phyloP scores from a whole-genome alignment of 805 yeast genomes.

The Saccharomycopsis sp. region DNA sequence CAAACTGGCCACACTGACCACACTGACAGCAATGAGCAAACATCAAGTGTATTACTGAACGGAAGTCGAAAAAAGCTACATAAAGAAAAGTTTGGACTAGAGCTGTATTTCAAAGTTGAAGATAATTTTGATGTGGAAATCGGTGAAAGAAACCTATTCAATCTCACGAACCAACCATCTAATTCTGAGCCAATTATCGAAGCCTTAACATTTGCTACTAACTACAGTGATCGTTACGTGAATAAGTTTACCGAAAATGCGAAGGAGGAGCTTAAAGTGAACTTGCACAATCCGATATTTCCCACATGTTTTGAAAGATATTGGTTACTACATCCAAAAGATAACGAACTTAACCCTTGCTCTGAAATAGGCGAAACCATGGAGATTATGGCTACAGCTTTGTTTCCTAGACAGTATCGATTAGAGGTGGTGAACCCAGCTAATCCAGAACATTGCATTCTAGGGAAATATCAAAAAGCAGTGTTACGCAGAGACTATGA shows the following conservation, averaged over 20 bases:
- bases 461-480: constrained; percentile 33
- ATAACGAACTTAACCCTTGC: constrained; percentile 54
- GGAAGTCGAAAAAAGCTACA: too few relatives aligned
- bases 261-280: not conserved
- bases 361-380: constrained; percentile 51
- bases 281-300: constrained; percentile 3
- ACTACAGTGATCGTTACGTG: not conserved
- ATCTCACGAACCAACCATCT: too few relatives aligned
- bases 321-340: constrained; percentile 33
- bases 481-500: constrained; percentile 28
- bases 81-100: too few relatives aligned
- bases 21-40: too few relatives aligned
- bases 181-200: too few relatives aligned
- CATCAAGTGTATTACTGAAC: too few relatives aligned
- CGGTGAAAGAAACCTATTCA: too few relatives aligned
- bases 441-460: constrained; percentile 32
- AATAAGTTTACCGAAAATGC: not conserved
- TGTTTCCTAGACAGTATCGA: constrained; percentile 34
- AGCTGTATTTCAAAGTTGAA: too few relatives aligned
- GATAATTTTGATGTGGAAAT: too few relatives aligned
- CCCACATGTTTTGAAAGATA: constrained; percentile 1
- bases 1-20: too few relatives aligned
- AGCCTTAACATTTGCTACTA: not conserved
- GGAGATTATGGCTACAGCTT: constrained; percentile 35
- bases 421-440: constrained; percentile 30